These are phyloP conservation scores for Phoenix roebelenii DNA, from an alignment of 176 grass and related monocot species.

Conservation along the genomic window DNA sequence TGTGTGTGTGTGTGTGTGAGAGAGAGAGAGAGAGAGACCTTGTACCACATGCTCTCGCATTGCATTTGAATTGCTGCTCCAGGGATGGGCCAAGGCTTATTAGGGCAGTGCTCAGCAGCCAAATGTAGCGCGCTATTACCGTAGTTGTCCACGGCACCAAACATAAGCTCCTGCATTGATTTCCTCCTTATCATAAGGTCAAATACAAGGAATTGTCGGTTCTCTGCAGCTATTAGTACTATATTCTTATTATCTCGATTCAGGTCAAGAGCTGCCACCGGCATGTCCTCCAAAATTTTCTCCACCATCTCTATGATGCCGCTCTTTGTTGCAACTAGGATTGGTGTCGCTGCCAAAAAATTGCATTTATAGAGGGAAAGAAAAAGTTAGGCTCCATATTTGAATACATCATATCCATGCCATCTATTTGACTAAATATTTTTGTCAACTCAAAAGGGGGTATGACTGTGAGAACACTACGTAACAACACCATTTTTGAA, in stretches of 20 bases:
- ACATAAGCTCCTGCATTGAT: too few relatives aligned
- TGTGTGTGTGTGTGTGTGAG: too few relatives aligned
- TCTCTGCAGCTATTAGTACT: conserved; percentile 11
- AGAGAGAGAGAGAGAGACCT: background rate
- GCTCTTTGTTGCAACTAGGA: conserved; percentile 21
- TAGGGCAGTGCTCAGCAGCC: conserved; percentile 4
- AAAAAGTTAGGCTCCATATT: too few relatives aligned
- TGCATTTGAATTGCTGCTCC: conserved; percentile 26
- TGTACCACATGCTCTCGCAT: conserved; percentile 25
- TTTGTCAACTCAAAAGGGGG: too few relatives aligned
- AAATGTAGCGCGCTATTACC: conserved; percentile 17
- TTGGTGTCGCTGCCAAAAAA: conserved; percentile 1
- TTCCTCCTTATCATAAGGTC: background rate
- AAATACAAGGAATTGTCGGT: conserved; percentile 2
- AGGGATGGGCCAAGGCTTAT: conserved; percentile 5
- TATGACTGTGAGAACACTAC: too few relatives aligned
- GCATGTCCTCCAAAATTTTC: conserved; percentile 1
- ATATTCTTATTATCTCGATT: conserved; percentile 17
- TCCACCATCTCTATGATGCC: conserved; percentile 17
- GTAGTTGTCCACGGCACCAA: conserved; percentile 3
- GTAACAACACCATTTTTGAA: too few relatives aligned
- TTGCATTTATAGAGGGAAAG: too few relatives aligned
- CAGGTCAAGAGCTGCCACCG: conserved; percentile 4
- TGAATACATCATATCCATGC: too few relatives aligned
- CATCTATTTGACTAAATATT: too few relatives aligned